Base-by-base conservation (phyloP, 148 eudicot species). In the Rhododendron kiyosumense region DNA sequence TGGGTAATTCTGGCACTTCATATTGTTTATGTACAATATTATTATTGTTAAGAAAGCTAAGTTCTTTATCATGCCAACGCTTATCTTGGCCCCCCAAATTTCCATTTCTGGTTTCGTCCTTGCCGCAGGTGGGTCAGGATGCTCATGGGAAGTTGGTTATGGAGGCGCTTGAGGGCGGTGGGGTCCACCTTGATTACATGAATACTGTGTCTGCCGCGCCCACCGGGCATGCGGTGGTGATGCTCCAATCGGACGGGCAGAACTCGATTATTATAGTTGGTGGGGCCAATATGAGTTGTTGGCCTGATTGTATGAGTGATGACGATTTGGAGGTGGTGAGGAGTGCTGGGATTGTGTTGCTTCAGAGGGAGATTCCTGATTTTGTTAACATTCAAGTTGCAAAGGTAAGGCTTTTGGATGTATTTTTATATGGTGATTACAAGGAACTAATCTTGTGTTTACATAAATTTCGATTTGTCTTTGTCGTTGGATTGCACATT, bases 281-380 rank as follows among this genome's bases (percentile, higher is more conserved):
- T 10, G 99, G 99, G 36, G 94, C 98, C 5, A 95, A 96, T 67
- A 94, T 95, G 98, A 81, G 54, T 46, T 91, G 93, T 41, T 96
- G 99, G 98, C 95, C 95, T 34, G 90, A 91, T 14, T 75, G 46
- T 36, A 48, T 96, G 52, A 63, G 74, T 73, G 92, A 88, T 86
- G 84, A 84, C 83, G 92, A 94, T 85, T 90, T 95, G 92, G 92
- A 91, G 86, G 84, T 90, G 63, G 92, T 95, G 77, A 90, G 81
- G 85, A 91, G 75, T 88, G 99, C 99, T 89, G 99, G 99, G 84
- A 95, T 96, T 92, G 95, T 96, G 86, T 89, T 96, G 88, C 98
- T 96, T 83, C 99, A 96, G 88, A 95, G 99, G 86, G 99, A 96
- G 84, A 96, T 96, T 73, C 99, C 99, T 71, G 99, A 96, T 94